A percentile compares a stretch with the other conserved stretches of the same genome.
phyloP scores from a whole-genome alignment of 106 monocot genomes.

The Amphibolis antarctica region DNA sequence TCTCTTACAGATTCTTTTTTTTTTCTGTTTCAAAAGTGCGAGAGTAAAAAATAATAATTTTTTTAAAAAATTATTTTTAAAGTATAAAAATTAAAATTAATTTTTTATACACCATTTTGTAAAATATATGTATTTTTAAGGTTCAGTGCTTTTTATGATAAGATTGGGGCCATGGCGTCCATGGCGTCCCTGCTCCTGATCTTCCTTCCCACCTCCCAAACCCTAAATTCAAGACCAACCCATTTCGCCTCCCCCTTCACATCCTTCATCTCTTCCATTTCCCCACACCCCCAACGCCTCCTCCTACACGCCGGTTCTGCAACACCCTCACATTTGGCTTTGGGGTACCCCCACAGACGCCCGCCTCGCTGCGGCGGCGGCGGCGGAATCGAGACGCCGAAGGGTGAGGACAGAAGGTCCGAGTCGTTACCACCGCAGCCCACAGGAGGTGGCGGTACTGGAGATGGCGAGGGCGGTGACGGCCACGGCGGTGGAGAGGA shows the following conservation, averaged over 20 bases:
- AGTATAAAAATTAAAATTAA: too few relatives aligned
- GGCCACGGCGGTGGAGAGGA: slow-evolving; percentile 32
- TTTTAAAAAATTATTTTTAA: too few relatives aligned
- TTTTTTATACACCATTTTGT: too few relatives aligned
- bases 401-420: not conserved
- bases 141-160: too few relatives aligned
- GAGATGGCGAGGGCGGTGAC: slow-evolving; percentile 17
- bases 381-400: slow-evolving; percentile 18
- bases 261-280: not conserved
- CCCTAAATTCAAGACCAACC: not conserved
- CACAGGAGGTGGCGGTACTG: slow-evolving; percentile 11
- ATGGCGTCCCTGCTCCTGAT: not conserved
- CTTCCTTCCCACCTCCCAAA: not conserved
- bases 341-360: too few relatives aligned
- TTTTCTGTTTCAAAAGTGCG: too few relatives aligned
- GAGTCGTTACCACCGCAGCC: slow-evolving; percentile 10
- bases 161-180: too few relatives aligned
- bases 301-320: not conserved
- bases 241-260: slow-evolving; percentile 1
- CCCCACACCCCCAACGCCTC: not conserved
- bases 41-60: too few relatives aligned
- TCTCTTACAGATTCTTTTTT: too few relatives aligned
- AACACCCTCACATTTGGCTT: too few relatives aligned
- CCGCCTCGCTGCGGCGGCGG: too few relatives aligned
- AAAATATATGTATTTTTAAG: too few relatives aligned